These are phyloP conservation scores for Apostasia ramifera DNA, from an alignment of 106 monocot genomes.

Conservation along the genomic window DNA sequence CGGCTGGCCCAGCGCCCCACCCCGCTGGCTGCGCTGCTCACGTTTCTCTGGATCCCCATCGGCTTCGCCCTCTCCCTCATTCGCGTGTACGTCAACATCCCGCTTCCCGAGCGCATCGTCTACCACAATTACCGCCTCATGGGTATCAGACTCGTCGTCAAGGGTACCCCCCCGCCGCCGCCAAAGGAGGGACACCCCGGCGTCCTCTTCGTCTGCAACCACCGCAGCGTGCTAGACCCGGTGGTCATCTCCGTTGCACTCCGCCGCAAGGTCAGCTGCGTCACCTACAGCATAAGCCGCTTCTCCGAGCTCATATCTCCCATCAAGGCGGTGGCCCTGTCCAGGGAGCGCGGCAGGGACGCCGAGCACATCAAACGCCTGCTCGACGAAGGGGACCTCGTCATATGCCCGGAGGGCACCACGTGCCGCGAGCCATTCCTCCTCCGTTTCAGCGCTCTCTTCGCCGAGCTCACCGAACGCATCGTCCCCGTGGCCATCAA, in stretches of 20 bases:
- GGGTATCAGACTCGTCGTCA: conserved; percentile 31
- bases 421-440: conserved; percentile 73
- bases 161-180: conserved; percentile 26
- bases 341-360: conserved; percentile 40
- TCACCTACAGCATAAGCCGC: conserved; percentile 62
- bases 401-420: conserved; percentile 69
- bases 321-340: conserved; percentile 39
- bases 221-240: conserved; percentile 71
- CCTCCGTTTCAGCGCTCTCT: conserved; percentile 57
- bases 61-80: conserved; percentile 41
- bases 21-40: conserved; percentile 37
- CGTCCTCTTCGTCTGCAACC: conserved; percentile 73
- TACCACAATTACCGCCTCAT: conserved; percentile 28
- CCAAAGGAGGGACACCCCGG: conserved; percentile 23
- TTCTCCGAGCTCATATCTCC: conserved; percentile 63
- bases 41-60: conserved; percentile 54
- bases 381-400: conserved; percentile 44
- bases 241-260: conserved; percentile 48
- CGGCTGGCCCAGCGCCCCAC: conserved; percentile 56
- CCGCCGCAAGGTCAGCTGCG: conserved; percentile 46
- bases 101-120: conserved; percentile 41
- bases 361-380: conserved; percentile 27
- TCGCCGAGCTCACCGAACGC: conserved; percentile 66
- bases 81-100: conserved; percentile 35
- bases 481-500: conserved; percentile 75